These are phyloP conservation scores for Cercospora brassicicola DNA, from an alignment of 2,329 filamentous ascomycete species.

Conservation along the genomic window DNA sequence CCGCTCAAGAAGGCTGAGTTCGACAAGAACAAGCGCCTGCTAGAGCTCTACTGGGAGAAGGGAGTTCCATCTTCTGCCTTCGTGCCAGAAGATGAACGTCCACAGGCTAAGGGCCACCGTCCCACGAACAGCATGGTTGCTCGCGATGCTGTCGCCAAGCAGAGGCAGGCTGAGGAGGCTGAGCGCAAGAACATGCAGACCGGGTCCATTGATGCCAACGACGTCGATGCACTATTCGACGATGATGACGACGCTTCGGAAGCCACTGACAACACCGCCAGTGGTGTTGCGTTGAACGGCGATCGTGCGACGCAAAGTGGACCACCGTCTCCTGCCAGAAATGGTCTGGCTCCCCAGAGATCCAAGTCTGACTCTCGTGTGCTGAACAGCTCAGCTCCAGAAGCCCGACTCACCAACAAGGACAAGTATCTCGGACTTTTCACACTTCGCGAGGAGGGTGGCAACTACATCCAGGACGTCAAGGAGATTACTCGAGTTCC, in stretches of 20 bases:
- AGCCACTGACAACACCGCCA: constrained; percentile 80
- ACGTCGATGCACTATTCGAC: constrained; percentile 92
- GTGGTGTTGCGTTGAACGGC: constrained; percentile 73
- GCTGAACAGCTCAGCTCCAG: constrained; percentile 69
- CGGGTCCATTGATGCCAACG: constrained; percentile 87
- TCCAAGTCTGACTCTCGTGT: constrained; percentile 95
- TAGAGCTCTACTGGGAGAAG: constrained; percentile 99
- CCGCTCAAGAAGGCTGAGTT: constrained; percentile 99
- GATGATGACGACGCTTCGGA: constrained; percentile 77
- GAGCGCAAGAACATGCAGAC: constrained; percentile 93
- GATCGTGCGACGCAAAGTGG: constrained; percentile 95
- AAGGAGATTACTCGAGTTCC: constrained; percentile 96
- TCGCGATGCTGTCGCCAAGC: constrained; percentile 76
- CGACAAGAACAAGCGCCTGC: constrained; percentile 88
- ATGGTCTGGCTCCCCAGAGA: constrained; percentile 73
- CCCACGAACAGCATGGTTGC: constrained; percentile 63
- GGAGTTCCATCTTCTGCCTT: constrained; percentile 94
- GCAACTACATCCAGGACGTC: constrained; percentile 97
- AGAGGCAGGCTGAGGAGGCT: constrained; percentile 85
- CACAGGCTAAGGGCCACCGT: constrained; percentile 65
- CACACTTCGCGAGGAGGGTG: constrained; percentile 83
- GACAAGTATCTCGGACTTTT: constrained; percentile 94
- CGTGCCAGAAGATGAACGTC: constrained; percentile 93
- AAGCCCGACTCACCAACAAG: constrained; percentile 83
- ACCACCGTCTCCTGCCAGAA: constrained; percentile 82